phyloP scores from a whole-genome alignment of 2,329 filamentous ascomycete species.

The Aspergillus ruber region DNA sequence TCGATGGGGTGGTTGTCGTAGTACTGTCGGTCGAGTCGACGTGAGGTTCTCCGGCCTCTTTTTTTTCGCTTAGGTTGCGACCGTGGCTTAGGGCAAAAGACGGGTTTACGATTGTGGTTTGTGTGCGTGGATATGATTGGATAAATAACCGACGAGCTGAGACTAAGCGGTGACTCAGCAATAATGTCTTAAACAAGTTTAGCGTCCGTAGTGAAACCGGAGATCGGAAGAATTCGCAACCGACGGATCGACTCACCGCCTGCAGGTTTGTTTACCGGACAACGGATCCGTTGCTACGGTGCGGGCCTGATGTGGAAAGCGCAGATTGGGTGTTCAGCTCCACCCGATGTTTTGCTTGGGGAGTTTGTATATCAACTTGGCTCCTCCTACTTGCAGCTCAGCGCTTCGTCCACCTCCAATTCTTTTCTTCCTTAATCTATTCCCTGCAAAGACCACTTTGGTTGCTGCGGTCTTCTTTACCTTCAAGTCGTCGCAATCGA shows the following conservation, averaged over 20 bases:
- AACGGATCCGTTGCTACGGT: constrained; percentile 30
- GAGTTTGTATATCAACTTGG: background rate
- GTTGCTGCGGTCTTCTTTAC: background rate
- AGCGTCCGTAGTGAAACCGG: constrained; percentile 1
- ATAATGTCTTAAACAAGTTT: constrained; percentile 24
- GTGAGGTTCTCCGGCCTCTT: constrained; percentile 23
- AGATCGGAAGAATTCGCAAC: constrained; percentile 11
- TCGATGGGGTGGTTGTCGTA: constrained; percentile 36
- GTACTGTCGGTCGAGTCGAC: constrained; percentile 32
- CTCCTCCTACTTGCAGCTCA: background rate
- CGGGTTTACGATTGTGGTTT: constrained; percentile 19
- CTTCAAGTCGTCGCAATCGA: background rate
- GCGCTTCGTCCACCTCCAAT: background rate
- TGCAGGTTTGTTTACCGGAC: constrained; percentile 28
- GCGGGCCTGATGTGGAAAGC: background rate
- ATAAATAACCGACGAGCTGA: constrained; percentile 29
- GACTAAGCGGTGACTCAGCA: constrained; percentile 17
- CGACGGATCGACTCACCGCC: constrained; percentile 15
- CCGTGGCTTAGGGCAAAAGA: constrained; percentile 30
- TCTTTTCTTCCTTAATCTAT: background rate
- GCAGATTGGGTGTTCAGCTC: background rate
- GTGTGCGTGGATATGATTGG: constrained; percentile 37
- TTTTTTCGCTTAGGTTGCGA: constrained; percentile 34
- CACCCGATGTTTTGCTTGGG: background rate
- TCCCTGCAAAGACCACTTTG: background rate